Conservation (phyloP, 176 grass and related monocot species). For the Ananas comosus region DNA sequence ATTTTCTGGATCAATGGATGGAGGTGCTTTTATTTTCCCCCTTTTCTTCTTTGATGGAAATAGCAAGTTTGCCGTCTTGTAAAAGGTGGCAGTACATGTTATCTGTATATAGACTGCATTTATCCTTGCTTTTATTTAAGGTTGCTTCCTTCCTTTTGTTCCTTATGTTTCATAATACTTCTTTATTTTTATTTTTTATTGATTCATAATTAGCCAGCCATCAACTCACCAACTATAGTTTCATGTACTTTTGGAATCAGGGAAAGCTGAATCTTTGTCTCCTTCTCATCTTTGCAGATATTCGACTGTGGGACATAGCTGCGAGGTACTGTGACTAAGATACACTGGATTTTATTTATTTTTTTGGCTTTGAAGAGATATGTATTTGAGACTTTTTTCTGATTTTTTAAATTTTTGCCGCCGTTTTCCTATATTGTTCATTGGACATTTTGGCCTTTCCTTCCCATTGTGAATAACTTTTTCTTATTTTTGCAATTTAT, state of each 20-base stretch:
- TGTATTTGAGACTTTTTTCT: neutral
- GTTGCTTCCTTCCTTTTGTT: no score
- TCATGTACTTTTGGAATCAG: constrained; percentile 2
- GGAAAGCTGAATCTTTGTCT: constrained; percentile 8
- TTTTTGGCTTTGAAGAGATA: neutral
- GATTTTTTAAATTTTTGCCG: neutral
- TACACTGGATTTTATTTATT: neutral
- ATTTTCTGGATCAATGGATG: constrained; percentile 96
- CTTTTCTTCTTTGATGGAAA: neutral
- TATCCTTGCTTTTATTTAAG: no score
- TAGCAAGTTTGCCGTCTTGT: neutral
- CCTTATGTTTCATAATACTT: neutral
- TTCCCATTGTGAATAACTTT: neutral
- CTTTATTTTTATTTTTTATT: neutral
- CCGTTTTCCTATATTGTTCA: neutral
- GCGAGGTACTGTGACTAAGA: constrained; percentile 41
- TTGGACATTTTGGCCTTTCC: neutral
- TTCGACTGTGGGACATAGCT: constrained; percentile 87
- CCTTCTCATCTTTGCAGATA: constrained; percentile 52
- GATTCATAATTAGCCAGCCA: neutral
- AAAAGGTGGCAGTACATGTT: no score
- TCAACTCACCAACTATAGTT: neutral
- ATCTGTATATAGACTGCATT: no score
- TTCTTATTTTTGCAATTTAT: neutral
- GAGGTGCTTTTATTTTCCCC: constrained; percentile 32